These are phyloP conservation scores for Stropharia rugosoannulata DNA, from an alignment of 768 basidiomycete species.

Conservation along the genomic window DNA sequence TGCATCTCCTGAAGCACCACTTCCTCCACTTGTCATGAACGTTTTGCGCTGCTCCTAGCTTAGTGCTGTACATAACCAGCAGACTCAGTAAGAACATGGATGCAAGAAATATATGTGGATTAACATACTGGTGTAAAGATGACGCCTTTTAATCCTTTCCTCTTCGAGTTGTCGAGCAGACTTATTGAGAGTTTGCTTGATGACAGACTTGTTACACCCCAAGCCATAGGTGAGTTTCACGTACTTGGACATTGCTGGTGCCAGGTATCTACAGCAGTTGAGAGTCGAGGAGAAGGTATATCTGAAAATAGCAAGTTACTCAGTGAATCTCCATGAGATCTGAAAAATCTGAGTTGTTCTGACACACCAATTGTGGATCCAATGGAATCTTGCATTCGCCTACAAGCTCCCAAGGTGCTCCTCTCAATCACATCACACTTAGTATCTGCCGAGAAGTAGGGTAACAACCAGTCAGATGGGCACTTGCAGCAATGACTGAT, in stretches of 20 bases:
- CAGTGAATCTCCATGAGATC: no score
- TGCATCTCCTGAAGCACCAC: neutral
- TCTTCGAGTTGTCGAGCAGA: neutral
- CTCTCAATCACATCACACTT: no score
- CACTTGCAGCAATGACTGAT: no score
- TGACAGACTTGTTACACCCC: neutral
- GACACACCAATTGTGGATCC: no score
- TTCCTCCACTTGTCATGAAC: neutral
- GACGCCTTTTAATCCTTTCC: neutral
- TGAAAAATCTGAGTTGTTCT: no score
- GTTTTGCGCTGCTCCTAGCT: neutral
- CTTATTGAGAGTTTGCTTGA: neutral
- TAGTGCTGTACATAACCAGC: neutral
- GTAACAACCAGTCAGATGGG: no score
- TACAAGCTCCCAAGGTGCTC: no score
- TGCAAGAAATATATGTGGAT: neutral
- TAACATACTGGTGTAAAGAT: neutral
- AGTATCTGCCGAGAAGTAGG: no score
- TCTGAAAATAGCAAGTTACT: no score
- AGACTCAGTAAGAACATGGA: neutral
- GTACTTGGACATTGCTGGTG: neutral
- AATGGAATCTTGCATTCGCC: no score
- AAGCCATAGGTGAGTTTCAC: neutral
- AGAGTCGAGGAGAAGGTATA: neutral
- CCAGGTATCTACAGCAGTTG: no score